Percentiles rank a stretch among this genome's conserved stretches.
These are phyloP conservation scores for Talaromyces amestolkiae DNA, from an alignment of 2,329 filamentous ascomycete species.

Conservation along the genomic window DNA sequence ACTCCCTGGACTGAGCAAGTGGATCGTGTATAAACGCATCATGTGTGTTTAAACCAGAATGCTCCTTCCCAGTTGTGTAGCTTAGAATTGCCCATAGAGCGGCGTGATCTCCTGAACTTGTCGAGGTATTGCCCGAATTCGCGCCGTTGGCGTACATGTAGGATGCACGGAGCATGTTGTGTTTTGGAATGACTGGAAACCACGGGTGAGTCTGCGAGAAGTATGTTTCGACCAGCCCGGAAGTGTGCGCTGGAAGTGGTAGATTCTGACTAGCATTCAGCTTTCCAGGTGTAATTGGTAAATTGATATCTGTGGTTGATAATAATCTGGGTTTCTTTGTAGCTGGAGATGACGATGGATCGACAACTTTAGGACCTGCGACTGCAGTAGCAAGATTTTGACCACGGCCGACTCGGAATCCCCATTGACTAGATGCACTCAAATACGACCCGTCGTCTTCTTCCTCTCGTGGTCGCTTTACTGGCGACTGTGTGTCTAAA, in stretches of 20 bases:
- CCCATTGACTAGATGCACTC: conserved; percentile 28
- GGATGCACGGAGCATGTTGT: conserved; percentile 55
- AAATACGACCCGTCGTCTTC: conserved; percentile 24
- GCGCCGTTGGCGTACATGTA: conserved; percentile 53
- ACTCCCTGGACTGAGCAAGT: conserved; percentile 32
- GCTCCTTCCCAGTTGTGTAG: conserved; percentile 39
- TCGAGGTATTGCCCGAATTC: conserved; percentile 28
- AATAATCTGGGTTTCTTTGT: conserved; percentile 32
- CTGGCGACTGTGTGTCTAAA: conserved; percentile 21
- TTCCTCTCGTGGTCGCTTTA: conserved; percentile 37
- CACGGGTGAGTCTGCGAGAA: conserved; percentile 59
- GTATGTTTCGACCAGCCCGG: conserved; percentile 55
- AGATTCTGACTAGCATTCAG: conserved; percentile 21
- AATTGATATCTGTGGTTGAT: conserved; percentile 17
- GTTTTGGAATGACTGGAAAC: conserved; percentile 60
- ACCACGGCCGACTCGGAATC: conserved; percentile 32
- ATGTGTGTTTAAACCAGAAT: conserved; percentile 16
- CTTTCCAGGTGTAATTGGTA: neutral
- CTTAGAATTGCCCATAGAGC: conserved; percentile 46
- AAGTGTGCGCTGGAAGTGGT: conserved; percentile 50
- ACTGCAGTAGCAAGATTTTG: conserved; percentile 27
- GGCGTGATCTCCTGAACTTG: conserved; percentile 43
- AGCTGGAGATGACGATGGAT: conserved; percentile 25
- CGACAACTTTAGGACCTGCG: conserved; percentile 33
- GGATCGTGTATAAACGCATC: conserved; percentile 17